Conservation (phyloP, 306 rosid species). For the Cucurbita moschata region DNA sequence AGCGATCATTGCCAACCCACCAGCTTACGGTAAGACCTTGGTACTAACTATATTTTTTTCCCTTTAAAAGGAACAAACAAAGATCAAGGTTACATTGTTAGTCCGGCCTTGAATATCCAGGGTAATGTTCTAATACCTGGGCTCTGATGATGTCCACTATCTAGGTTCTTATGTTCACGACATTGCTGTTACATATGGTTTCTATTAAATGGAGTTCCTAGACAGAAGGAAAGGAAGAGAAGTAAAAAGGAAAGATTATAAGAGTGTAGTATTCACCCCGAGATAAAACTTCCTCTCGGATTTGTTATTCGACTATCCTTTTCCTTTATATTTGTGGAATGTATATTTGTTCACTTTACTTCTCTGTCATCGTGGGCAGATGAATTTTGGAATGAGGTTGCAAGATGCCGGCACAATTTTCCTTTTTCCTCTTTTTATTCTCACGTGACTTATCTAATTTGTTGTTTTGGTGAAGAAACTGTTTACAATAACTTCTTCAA, state of each 20-base stretch:
- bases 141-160: neutral
- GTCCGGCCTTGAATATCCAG: neutral
- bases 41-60: constrained; percentile 1
- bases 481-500: neutral
- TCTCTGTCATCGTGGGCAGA: neutral
- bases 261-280: no score
- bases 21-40: constrained; percentile 70
- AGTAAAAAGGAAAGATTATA: neutral
- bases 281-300: neutral
- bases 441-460: neutral
- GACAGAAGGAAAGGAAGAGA: neutral
- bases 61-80: neutral
- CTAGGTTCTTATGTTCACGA: neutral
- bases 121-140: neutral
- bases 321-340: neutral
- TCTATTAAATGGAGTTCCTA: neutral
- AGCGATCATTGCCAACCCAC: constrained; percentile 96
- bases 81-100: neutral
- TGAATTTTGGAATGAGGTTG: neutral
- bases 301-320: neutral
- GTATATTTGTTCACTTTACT: neutral
- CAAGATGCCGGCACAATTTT: neutral
- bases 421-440: neutral
- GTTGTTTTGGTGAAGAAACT: neutral
- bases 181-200: neutral